These are phyloP conservation scores for Coffea eugenioides DNA, from an alignment of 257 asterid genomes.

Conservation along the genomic window DNA sequence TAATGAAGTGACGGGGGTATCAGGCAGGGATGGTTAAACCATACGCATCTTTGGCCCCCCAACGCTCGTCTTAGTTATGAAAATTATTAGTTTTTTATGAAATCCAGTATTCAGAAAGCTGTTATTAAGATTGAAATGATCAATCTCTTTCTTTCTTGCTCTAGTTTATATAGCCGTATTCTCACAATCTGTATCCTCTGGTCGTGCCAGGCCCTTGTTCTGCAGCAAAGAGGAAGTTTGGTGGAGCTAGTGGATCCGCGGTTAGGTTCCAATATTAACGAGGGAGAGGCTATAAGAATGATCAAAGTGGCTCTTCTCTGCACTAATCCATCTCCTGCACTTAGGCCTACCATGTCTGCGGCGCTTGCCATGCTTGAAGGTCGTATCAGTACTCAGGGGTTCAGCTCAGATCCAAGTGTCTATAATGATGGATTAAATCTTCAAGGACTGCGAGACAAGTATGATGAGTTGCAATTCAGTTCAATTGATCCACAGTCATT, in stretches of 20 bases:
- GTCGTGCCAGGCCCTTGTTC: constrained; percentile 61
- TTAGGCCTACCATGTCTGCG: constrained; percentile 80
- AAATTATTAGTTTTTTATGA: too few species aligned
- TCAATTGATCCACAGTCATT: constrained; percentile 19
- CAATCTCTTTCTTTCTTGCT: too few species aligned
- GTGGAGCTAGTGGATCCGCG: constrained; percentile 76
- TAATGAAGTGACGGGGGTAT: too few species aligned
- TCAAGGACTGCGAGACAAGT: constrained; percentile 46
- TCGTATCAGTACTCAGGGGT: constrained; percentile 30
- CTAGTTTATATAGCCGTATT: too few species aligned
- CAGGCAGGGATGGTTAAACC: too few species aligned
- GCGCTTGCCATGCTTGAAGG: constrained; percentile 88
- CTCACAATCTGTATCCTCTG: background rate
- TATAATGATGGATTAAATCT: constrained; percentile 39
- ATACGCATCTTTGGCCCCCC: too few species aligned
- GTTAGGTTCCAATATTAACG: constrained; percentile 50
- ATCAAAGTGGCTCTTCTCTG: constrained; percentile 61
- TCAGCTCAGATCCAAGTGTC: constrained; percentile 37
- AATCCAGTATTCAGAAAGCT: too few species aligned
- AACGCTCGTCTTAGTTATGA: too few species aligned
- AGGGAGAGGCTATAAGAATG: constrained; percentile 68
- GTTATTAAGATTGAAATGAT: too few species aligned
- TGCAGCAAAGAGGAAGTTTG: constrained; percentile 79
- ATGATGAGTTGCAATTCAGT: constrained; percentile 28
- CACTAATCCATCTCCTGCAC: constrained; percentile 74